Percentiles rank a stretch among this genome's conserved stretches.
Conservation (phyloP, 179 eudicot genomes). For the Silene noctiflora region DNA sequence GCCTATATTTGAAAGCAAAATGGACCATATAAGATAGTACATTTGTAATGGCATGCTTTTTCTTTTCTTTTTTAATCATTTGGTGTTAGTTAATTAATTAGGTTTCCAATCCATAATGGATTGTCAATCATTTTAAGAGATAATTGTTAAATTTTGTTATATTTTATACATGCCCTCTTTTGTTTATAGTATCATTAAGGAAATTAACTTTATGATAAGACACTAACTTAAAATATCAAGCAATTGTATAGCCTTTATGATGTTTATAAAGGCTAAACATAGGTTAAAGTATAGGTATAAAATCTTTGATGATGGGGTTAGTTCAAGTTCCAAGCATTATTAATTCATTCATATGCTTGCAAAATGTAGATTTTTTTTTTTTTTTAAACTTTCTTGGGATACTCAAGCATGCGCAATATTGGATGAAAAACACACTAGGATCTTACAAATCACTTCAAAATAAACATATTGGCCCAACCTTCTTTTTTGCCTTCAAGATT, state of each 20-base stretch:
- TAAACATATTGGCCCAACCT: constrained; percentile 20
- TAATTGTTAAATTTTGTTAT: background rate
- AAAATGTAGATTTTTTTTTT: constrained; percentile 24
- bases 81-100: background rate
- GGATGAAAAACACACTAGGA: constrained; percentile 23
- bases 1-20: background rate
- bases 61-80: constrained; percentile 6
- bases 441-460: constrained; percentile 23
- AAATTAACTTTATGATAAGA: constrained; percentile 8
- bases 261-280: background rate
- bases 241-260: constrained; percentile 24
- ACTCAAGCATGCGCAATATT: constrained; percentile 42
- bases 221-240: constrained; percentile 20
- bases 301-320: constrained; percentile 32
- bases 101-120: constrained; percentile 27
- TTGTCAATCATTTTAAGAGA: constrained; percentile 21
- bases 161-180: constrained; percentile 17
- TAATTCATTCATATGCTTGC: constrained; percentile 10
- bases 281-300: constrained; percentile 14
- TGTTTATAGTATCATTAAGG: constrained; percentile 17
- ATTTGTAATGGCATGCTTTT: constrained; percentile 18
- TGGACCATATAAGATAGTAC: background rate
- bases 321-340: constrained; percentile 47
- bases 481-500: background rate
- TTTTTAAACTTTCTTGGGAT: constrained; percentile 47